Conservation (phyloP, 768 basidiomycete species). For the Mycena galopus region DNA sequence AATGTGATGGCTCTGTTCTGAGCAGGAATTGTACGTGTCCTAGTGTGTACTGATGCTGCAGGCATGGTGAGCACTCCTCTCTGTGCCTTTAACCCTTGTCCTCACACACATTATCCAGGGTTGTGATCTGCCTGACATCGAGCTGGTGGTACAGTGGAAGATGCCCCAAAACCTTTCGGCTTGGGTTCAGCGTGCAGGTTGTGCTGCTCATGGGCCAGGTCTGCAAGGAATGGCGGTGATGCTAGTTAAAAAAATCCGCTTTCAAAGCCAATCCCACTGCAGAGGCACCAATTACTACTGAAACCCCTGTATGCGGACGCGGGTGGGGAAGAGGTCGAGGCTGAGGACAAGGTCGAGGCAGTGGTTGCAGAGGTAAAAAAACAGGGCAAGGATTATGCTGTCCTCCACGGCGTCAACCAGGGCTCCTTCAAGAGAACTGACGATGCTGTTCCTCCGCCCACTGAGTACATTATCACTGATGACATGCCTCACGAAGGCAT, state of each 20-base stretch:
- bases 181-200: background rate
- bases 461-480: no score
- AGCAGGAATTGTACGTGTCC: no score
- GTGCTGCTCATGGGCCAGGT: background rate
- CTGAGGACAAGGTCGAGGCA: background rate
- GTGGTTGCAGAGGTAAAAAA: background rate
- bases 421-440: no score
- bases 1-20: no score
- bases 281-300: background rate
- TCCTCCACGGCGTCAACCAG: background rate
- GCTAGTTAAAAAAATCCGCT: background rate
- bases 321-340: background rate
- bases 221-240: background rate
- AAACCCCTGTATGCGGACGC: no score
- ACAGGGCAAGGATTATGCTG: background rate
- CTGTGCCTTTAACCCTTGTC: background rate
- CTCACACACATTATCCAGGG: background rate
- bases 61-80: background rate
- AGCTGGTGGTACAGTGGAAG: conserved; percentile 2
- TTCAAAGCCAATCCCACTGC: no score
- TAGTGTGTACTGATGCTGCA: background rate
- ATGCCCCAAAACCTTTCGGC: background rate
- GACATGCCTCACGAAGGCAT: no score
- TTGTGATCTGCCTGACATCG: conserved; percentile 7
- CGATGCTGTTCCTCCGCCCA: no score